Evolutionary conservation across 2,329 filamentous ascomycete genomes (phyloP).

Genomic region (Fusarium torulosum): DNA sequence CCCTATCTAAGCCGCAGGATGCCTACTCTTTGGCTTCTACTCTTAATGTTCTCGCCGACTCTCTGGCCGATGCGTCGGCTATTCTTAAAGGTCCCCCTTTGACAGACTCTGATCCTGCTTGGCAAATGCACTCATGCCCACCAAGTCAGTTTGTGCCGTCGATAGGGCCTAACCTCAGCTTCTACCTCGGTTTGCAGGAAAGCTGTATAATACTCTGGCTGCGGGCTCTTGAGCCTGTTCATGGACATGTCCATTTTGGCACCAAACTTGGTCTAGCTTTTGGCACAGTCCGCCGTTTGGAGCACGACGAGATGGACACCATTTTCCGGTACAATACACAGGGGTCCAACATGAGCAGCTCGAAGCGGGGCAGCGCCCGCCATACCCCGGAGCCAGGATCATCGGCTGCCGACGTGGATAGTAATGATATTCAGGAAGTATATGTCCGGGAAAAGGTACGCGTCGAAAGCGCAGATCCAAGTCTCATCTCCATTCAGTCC

Average conservation of each 20-base stretch:
- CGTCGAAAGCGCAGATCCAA: slow-evolving; percentile 91
- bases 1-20: slow-evolving; percentile 71
- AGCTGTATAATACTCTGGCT: slow-evolving; percentile 77
- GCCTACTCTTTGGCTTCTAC: slow-evolving; percentile 68
- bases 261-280: slow-evolving; percentile 79
- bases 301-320: slow-evolving; percentile 84
- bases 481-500: slow-evolving; percentile 82
- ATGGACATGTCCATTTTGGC: slow-evolving; percentile 69
- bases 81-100: slow-evolving; percentile 68
- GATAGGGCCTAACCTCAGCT: slow-evolving; percentile 74
- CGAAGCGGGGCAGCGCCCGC: slow-evolving; percentile 43
- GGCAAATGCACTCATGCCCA: slow-evolving; percentile 60
- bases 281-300: slow-evolving; percentile 71
- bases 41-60: slow-evolving; percentile 67
- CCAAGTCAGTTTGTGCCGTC: slow-evolving; percentile 59
- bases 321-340: slow-evolving; percentile 73
- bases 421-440: slow-evolving; percentile 67
- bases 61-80: slow-evolving; percentile 64
- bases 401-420: slow-evolving; percentile 34
- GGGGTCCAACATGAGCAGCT: slow-evolving; percentile 48
- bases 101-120: slow-evolving; percentile 56
- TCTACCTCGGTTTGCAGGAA: slow-evolving; percentile 78
- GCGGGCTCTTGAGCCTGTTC: slow-evolving; percentile 76
- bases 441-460: slow-evolving; percentile 90
- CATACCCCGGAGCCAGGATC: slow-evolving; percentile 45